These are phyloP conservation scores for Gregarina niphandrodes DNA, from an alignment of 169 alveolate genomes.

Conservation along the genomic window DNA sequence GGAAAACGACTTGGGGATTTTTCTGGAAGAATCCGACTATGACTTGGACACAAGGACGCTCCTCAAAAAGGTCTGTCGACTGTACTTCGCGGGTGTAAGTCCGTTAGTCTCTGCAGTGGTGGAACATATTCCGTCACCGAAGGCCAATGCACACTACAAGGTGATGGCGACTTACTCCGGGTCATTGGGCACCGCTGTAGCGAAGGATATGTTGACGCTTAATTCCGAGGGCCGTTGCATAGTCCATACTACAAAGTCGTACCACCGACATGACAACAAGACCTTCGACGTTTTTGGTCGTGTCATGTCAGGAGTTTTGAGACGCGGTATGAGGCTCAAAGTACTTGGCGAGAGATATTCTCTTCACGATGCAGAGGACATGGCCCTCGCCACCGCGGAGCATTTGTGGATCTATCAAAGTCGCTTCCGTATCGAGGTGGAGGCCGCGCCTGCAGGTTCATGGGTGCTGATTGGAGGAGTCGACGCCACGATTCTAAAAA, in stretches of 20 bases:
- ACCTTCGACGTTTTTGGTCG: slow-evolving; percentile 81
- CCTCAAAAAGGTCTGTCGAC: slow-evolving; percentile 33
- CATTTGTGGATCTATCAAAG: slow-evolving; percentile 72
- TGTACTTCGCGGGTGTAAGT: slow-evolving; percentile 28
- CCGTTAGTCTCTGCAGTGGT: slow-evolving; percentile 66
- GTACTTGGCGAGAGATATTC: slow-evolving; percentile 72
- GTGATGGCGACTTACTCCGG: slow-evolving; percentile 31
- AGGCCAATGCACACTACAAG: slow-evolving; percentile 33
- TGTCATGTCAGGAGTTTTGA: slow-evolving; percentile 81
- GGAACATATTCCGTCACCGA: slow-evolving; percentile 42
- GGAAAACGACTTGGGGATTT: slow-evolving; percentile 43
- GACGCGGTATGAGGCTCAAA: slow-evolving; percentile 65
- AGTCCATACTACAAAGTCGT: slow-evolving; percentile 63
- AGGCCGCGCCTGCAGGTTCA: slow-evolving; percentile 46
- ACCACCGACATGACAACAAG: slow-evolving; percentile 64
- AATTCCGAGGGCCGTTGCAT: slow-evolving; percentile 55
- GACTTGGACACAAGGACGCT: slow-evolving; percentile 46
- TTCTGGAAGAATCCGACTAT: slow-evolving; percentile 41
- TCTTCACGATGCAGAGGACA: slow-evolving; percentile 89
- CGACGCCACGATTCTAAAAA: slow-evolving; percentile 56
- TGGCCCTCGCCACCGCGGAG: slow-evolving; percentile 49
- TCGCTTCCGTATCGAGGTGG: background rate
- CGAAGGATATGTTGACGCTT: slow-evolving; percentile 20
- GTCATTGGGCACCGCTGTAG: slow-evolving; percentile 18
- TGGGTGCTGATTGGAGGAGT: slow-evolving; percentile 85